These are phyloP conservation scores for Nakazawaea ishiwadae DNA, from an alignment of 805 yeast species.

Conservation along the genomic window DNA sequence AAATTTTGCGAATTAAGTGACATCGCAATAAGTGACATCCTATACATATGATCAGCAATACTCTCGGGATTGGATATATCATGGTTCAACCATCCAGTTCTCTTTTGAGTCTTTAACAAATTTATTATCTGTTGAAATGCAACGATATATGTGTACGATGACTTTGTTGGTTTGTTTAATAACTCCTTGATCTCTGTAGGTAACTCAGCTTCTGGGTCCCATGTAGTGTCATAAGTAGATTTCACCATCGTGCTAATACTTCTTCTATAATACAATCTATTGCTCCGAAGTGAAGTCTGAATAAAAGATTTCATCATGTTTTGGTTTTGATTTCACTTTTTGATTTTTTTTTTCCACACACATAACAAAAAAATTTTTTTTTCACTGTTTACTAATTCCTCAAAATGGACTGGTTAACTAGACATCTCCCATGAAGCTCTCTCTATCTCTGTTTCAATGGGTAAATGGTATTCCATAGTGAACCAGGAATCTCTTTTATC, in stretches of 20 bases:
- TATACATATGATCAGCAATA: constrained; percentile 93
- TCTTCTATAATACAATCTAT: constrained; percentile 10
- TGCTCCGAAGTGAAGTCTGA: no score
- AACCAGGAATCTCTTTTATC: no score
- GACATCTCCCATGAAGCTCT: not conserved
- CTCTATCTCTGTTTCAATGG: not conserved
- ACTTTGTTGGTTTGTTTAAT: constrained; percentile 19
- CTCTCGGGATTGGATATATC: constrained; percentile 55
- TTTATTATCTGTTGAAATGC: constrained; percentile 56
- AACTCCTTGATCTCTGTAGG: constrained; percentile 32
- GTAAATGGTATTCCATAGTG: no score
- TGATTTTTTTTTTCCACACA: not conserved
- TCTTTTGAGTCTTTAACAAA: constrained; percentile 67
- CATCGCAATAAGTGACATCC: constrained; percentile 84
- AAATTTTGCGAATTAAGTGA: constrained; percentile 38
- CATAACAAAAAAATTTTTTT: no score
- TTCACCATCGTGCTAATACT: constrained; percentile 11
- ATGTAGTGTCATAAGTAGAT: constrained; percentile 18
- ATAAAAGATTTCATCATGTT: constrained; percentile 10
- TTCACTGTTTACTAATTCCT: constrained; percentile 1
- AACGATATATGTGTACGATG: constrained; percentile 24
- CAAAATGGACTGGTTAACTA: not conserved
- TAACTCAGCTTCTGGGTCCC: constrained; percentile 42
- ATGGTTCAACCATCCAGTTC: constrained; percentile 94
- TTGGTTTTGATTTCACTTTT: not conserved